Base-by-base conservation (phyloP, 1,139 yeast species). In the Yamadazyma atlantica region DNA sequence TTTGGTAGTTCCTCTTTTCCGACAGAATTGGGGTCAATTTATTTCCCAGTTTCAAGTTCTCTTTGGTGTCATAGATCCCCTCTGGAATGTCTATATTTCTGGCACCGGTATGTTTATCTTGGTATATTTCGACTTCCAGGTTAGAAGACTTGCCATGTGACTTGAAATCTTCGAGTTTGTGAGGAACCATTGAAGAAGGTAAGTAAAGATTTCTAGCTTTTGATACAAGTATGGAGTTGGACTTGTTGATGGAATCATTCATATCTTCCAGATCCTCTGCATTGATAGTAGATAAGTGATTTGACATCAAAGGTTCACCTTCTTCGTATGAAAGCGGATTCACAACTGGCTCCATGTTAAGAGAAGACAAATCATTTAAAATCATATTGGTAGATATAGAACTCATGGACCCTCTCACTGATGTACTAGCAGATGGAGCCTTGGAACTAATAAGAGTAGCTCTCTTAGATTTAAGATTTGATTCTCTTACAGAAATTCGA, bases 281-380 rank as follows among this genome's bases (percentile, higher is more conserved):
- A 15, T 12, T 15, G 17, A 28, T 28, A 3, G 30, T 28, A 4
- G 30, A 28, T 28, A 28, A 28, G n/a, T 28, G 16, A n/a, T 28
- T 14, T 4, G 19, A 15, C 19, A 28, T 16, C 21, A 28, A 28
- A 5, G 30, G 30, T 11, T 28, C 21, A 5, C 12, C n/a, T 28
- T 28, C 30, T 16, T 28, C 21, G 10, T 4, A 8, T 3, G 30
- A 28, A 8, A 16, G 8, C n/a, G 15, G 11, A 16, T 5, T 15
- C 7, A 16, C 5, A 4, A 16, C 12, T 3, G 30, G 30, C n/a
- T 28, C 30, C 16, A 28, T 10, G 21, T 16, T 16, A 4, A 28
- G 11, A 4, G 30, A 28, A 28, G 30, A 28, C 12, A 29, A 19
- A 19, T 29, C 32, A 29, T 29, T 29, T 16, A 29, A 29, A 7